These are phyloP conservation scores for Trichosanthes cucumerina DNA, from an alignment of 306 rosid species.

Conservation along the genomic window DNA sequence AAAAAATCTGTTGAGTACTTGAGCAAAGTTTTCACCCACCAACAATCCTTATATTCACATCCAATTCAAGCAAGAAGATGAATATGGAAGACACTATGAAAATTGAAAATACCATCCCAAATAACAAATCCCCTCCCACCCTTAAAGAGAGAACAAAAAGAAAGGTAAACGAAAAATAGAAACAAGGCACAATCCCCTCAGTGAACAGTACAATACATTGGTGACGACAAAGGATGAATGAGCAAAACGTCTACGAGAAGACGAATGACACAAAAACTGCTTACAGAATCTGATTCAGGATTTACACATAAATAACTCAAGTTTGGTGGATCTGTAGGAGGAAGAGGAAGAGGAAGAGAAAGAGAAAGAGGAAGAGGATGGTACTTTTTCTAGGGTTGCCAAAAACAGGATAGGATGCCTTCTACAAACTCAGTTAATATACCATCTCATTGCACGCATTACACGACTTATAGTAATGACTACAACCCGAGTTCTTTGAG, in stretches of 20 bases:
- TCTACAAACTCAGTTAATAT: neutral
- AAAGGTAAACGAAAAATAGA: neutral
- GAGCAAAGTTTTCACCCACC: too few species aligned
- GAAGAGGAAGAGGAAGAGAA: neutral
- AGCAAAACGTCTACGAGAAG: neutral
- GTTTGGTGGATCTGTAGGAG: neutral
- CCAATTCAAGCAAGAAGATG: neutral
- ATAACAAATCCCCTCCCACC: neutral
- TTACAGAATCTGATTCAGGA: neutral
- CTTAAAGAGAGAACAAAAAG: neutral
- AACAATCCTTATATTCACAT: too few species aligned
- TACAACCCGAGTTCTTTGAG: conserved; percentile 60
- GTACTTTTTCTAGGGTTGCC: neutral
- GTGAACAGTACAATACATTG: neutral
- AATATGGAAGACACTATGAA: neutral
- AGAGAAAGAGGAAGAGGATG: neutral
- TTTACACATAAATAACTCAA: neutral
- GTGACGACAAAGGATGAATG: neutral
- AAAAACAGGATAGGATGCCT: neutral
- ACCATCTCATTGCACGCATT: neutral
- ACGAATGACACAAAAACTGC: neutral
- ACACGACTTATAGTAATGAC: neutral
- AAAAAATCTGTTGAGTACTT: too few species aligned
- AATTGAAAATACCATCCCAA: neutral
- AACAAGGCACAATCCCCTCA: neutral